Evolutionary conservation across 1,284 basidiomycete genomes (phyloP).

Genomic region (Trichosporon asahii): DNA sequence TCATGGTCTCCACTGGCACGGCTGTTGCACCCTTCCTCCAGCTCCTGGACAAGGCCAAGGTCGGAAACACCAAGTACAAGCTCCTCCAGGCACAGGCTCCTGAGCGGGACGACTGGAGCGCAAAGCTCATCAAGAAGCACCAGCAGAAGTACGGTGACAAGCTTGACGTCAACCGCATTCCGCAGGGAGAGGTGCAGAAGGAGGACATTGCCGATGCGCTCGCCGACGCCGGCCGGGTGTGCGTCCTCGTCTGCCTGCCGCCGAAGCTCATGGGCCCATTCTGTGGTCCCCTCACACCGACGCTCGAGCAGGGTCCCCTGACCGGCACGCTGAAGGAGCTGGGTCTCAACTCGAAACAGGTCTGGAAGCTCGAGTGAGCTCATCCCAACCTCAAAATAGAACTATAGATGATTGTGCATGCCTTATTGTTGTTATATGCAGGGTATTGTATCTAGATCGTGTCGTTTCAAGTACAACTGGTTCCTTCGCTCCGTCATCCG

Average conservation of each 20-base stretch:
- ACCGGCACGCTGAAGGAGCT: conserved; percentile 39
- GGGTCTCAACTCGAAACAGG: conserved; percentile 37
- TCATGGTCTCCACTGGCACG: conserved; percentile 52
- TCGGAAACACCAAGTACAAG: conserved; percentile 21
- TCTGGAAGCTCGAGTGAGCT: conserved; percentile 43
- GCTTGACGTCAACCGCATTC: conserved; percentile 24
- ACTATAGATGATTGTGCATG: conserved; percentile 1
- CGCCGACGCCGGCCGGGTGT: conserved; percentile 19
- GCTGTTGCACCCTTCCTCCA: conserved; percentile 51
- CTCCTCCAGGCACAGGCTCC: conserved; percentile 36
- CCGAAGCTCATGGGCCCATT: conserved; percentile 37
- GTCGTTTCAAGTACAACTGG: not conserved
- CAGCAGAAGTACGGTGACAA: conserved; percentile 27
- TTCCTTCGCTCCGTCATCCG: not conserved
- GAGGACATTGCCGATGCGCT: conserved; percentile 14
- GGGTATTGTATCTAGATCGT: conserved; percentile 2
- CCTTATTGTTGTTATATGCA: conserved; percentile 15
- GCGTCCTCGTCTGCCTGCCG: conserved; percentile 47
- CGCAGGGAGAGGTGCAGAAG: conserved; percentile 8
- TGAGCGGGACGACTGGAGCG: conserved; percentile 18
- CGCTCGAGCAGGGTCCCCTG: conserved; percentile 42
- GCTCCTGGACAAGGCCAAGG: conserved; percentile 39
- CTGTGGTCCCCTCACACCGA: conserved; percentile 40
- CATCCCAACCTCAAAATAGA: not conserved
- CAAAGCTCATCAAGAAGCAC: conserved; percentile 23